These are phyloP conservation scores for Sclerotinia nivalis DNA, from an alignment of 2,329 filamentous ascomycete species.

Conservation along the genomic window DNA sequence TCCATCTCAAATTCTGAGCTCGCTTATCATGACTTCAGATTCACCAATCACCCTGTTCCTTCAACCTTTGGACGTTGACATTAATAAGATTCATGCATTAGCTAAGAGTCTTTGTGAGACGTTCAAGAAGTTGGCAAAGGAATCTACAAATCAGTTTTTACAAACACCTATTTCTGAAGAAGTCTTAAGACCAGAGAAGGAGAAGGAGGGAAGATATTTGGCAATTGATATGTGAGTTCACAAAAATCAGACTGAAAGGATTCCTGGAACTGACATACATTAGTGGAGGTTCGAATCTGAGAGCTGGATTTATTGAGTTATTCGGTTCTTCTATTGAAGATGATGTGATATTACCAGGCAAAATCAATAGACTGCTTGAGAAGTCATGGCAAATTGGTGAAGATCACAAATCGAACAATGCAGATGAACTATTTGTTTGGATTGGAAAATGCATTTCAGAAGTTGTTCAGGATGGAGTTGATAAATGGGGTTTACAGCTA, in stretches of 20 bases:
- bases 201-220: slow-evolving; percentile 56
- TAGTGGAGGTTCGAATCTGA: slow-evolving; percentile 67
- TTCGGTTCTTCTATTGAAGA: slow-evolving; percentile 40
- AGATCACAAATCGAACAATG: slow-evolving; percentile 71
- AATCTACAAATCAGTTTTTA: slow-evolving; percentile 58
- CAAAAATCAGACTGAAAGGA: neutral
- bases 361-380: slow-evolving; percentile 56
- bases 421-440: slow-evolving; percentile 77
- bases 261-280: slow-evolving; percentile 38
- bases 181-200: slow-evolving; percentile 52
- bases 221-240: slow-evolving; percentile 65
- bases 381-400: slow-evolving; percentile 74
- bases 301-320: slow-evolving; percentile 67
- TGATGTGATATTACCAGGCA: slow-evolving; percentile 24
- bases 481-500: slow-evolving; percentile 45
- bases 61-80: slow-evolving; percentile 52
- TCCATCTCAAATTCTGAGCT: slow-evolving; percentile 1
- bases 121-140: slow-evolving; percentile 53
- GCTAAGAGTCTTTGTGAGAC: slow-evolving; percentile 50
- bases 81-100: slow-evolving; percentile 49
- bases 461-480: slow-evolving; percentile 62
- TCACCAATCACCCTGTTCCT: slow-evolving; percentile 46
- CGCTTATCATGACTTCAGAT: slow-evolving; percentile 28
- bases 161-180: slow-evolving; percentile 62
- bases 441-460: slow-evolving; percentile 75